phyloP scores from a whole-genome alignment of 176 grass and related monocot genomes.

The Oryza longistaminata region DNA sequence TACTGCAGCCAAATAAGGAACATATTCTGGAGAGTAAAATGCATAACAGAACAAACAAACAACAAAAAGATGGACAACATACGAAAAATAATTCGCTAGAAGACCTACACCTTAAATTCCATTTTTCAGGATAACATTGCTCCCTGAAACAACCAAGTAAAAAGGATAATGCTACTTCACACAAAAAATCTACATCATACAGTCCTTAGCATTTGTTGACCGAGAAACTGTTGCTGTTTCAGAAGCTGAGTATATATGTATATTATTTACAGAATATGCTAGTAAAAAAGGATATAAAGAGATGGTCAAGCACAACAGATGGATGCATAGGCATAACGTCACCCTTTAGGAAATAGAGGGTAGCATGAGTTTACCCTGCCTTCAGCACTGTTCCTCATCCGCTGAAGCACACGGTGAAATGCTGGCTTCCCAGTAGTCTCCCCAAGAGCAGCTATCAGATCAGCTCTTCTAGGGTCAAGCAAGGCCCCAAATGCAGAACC shows the following conservation, averaged over 20 bases:
- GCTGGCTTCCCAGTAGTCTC: too few relatives aligned
- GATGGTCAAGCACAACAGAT: not conserved
- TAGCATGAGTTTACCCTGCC: too few relatives aligned
- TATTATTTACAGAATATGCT: constrained; percentile 11
- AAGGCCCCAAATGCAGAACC: constrained; percentile 76
- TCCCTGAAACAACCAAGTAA: not conserved
- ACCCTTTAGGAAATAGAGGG: too few relatives aligned
- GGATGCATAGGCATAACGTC: too few relatives aligned
- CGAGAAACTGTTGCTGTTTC: not conserved
- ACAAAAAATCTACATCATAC: not conserved
- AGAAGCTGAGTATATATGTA: not conserved
- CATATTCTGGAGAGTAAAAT: not conserved
- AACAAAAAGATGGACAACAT: not conserved
- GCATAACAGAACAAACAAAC: not conserved
- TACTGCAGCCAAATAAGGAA: not conserved
- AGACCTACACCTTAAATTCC: not conserved
- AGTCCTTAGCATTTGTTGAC: not conserved
- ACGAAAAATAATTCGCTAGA: not conserved
- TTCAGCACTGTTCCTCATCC: too few relatives aligned
- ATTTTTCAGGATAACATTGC: not conserved
- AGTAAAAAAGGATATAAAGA: not conserved
- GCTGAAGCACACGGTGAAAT: too few relatives aligned
- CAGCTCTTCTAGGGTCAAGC: too few relatives aligned
- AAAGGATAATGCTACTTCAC: not conserved
- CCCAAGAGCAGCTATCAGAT: too few relatives aligned